These are phyloP conservation scores for Cryptosporidium ryanae DNA, from an alignment of 169 alveolate species.

Conservation along the genomic window DNA sequence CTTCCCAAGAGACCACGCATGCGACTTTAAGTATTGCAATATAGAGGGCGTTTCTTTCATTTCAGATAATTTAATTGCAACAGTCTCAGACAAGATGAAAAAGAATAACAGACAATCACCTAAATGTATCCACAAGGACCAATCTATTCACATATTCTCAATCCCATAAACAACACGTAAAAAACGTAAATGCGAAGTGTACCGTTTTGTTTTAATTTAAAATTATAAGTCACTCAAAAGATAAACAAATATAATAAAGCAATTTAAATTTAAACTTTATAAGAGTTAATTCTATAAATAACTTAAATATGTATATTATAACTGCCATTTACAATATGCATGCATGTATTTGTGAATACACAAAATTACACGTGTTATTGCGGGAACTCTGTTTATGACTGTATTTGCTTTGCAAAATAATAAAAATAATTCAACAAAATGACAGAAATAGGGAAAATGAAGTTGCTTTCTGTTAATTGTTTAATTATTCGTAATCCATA, in stretches of 20 bases:
- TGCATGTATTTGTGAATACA: no score
- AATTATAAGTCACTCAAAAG: background rate
- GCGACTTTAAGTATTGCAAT: slow-evolving; percentile 68
- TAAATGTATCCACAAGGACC: slow-evolving; percentile 58
- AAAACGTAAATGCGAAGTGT: no score
- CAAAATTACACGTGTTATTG: no score
- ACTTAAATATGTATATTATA: no score
- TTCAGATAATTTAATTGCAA: slow-evolving; percentile 62
- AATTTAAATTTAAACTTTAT: background rate
- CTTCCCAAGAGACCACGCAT: slow-evolving; percentile 70
- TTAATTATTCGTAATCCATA: no score
- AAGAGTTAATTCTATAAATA: background rate
- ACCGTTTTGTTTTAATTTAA: no score
- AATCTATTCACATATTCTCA: slow-evolving; percentile 58
- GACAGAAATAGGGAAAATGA: no score
- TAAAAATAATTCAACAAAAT: no score
- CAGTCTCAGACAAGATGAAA: slow-evolving; percentile 70
- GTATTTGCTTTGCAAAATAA: no score
- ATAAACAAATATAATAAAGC: background rate
- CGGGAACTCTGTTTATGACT: no score
- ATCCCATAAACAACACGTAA: slow-evolving; percentile 17
- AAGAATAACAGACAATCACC: slow-evolving; percentile 68
- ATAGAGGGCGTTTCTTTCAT: slow-evolving; percentile 73
- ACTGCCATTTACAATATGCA: no score
- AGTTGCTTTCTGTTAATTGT: no score